These are phyloP conservation scores for Wickerhamiella cacticola DNA, from an alignment of 805 yeast species.

Conservation along the genomic window DNA sequence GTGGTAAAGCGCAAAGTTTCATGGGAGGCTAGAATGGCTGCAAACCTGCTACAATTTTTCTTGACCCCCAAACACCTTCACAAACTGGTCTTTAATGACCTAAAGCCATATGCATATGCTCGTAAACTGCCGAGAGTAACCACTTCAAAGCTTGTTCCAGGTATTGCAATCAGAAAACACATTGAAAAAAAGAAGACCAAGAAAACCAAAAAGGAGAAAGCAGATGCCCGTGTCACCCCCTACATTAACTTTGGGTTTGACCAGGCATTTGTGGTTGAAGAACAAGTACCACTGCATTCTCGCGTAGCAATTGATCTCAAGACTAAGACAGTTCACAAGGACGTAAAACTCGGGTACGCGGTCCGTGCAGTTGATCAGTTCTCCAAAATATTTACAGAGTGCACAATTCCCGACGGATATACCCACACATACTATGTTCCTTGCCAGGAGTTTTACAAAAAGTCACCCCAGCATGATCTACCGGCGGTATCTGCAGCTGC, in stretches of 20 bases:
- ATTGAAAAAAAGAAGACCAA: conserved; percentile 34
- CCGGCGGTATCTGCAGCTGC: conserved; percentile 24
- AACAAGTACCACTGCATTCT: conserved; percentile 59
- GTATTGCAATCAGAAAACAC: conserved; percentile 52
- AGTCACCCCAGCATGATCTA: conserved; percentile 21
- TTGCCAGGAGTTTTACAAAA: conserved; percentile 49
- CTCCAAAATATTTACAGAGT: conserved; percentile 57
- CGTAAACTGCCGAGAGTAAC: conserved; percentile 53
- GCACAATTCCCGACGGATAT: conserved; percentile 56
- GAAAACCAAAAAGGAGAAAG: conserved; percentile 40
- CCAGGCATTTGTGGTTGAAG: conserved; percentile 44
- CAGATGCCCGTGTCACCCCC: conserved; percentile 46
- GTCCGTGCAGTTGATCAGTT: conserved; percentile 56
- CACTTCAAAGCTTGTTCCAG: conserved; percentile 28
- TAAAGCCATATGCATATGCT: conserved; percentile 43
- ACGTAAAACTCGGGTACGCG: conserved; percentile 50
- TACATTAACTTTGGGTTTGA: conserved; percentile 65
- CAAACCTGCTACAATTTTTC: conserved; percentile 62
- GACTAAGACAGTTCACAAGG: conserved; percentile 49
- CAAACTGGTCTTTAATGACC: conserved; percentile 46
- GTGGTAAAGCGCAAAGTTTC: conserved; percentile 17
- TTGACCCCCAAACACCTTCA: conserved; percentile 76
- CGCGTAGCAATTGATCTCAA: conserved; percentile 69
- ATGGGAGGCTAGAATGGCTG: conserved; percentile 27
- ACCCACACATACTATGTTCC: conserved; percentile 51